These are phyloP conservation scores for Boechera stricta DNA, from an alignment of 345 rosid species.

Conservation along the genomic window DNA sequence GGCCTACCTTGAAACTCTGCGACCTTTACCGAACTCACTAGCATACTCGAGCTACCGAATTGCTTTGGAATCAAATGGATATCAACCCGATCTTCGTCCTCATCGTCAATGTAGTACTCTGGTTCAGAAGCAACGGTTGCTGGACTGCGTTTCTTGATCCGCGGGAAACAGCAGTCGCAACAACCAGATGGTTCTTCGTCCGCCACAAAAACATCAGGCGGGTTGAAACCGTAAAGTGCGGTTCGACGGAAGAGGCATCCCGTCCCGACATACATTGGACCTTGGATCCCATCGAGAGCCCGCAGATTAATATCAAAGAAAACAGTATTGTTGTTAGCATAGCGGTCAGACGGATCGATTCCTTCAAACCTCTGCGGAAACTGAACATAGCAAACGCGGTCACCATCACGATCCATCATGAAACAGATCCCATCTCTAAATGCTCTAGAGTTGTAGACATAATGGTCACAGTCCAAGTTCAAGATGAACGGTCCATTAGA, in stretches of 20 bases:
- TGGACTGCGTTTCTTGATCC: slow-evolving; percentile 44
- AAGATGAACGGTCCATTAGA: slow-evolving; percentile 90
- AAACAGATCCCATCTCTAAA: slow-evolving; percentile 86
- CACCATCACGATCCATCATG: slow-evolving; percentile 84
- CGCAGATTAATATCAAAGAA: slow-evolving; percentile 83
- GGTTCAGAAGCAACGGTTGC: slow-evolving; percentile 55
- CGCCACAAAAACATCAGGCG: slow-evolving; percentile 52
- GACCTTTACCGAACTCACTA: slow-evolving; percentile 58
- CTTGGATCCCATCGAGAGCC: slow-evolving; percentile 89
- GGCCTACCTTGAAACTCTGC: slow-evolving; percentile 78
- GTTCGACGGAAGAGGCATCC: slow-evolving; percentile 87
- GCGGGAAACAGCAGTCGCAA: slow-evolving; percentile 58
- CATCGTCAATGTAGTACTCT: slow-evolving; percentile 45
- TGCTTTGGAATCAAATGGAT: slow-evolving; percentile 60
- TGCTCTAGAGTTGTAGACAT: slow-evolving; percentile 72
- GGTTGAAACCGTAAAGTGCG: slow-evolving; percentile 80
- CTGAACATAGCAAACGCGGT: slow-evolving; percentile 68
- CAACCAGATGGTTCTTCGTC: slow-evolving; percentile 42
- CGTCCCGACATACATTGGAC: slow-evolving; percentile 87
- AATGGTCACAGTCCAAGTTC: slow-evolving; percentile 88
- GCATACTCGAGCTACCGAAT: slow-evolving; percentile 71
- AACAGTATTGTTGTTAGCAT: slow-evolving; percentile 84
- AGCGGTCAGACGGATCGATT: slow-evolving; percentile 81
- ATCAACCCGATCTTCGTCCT: slow-evolving; percentile 51
- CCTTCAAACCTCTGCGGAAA: slow-evolving; percentile 94